A percentile compares a stretch with the other conserved stretches of the same genome.
phyloP scores from a whole-genome alignment of 768 basidiomycete species.

The Mycena latifolia region DNA sequence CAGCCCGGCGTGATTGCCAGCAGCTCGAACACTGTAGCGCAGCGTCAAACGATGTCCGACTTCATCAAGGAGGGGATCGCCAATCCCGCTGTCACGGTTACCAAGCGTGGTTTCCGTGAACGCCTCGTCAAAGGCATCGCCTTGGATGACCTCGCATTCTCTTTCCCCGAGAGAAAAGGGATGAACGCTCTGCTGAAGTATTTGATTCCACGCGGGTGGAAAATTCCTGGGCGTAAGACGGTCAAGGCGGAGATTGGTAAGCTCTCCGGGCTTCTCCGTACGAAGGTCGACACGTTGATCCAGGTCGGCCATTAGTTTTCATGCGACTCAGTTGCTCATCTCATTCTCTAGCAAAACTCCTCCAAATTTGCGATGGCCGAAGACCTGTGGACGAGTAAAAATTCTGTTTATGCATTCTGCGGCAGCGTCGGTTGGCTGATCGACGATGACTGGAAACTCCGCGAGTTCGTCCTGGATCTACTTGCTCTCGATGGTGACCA shows the following conservation, averaged over 20 bases:
- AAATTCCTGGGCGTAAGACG: not conserved
- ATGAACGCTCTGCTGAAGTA: not conserved
- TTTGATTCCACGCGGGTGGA: not conserved
- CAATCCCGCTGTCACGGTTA: conserved; percentile 6
- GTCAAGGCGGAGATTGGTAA: not conserved
- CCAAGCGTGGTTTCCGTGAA: conserved; percentile 4
- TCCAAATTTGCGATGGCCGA: conserved; percentile 30
- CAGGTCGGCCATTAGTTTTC: not conserved
- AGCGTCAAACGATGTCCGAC: not conserved
- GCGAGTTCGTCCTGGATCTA: conserved; percentile 24
- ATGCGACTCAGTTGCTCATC: not conserved
- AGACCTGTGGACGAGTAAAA: conserved; percentile 35
- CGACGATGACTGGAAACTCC: conserved; percentile 24
- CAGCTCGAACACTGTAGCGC: not conserved
- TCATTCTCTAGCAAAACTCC: conserved; percentile 3
- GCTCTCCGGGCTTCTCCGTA: not conserved
- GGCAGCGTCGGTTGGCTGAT: conserved; percentile 24
- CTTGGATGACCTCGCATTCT: conserved; percentile 12
- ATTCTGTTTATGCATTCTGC: conserved; percentile 32
- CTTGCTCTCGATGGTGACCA: conserved; percentile 21
- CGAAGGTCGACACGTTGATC: not conserved
- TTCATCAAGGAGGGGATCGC: conserved; percentile 6
- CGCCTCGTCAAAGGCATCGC: conserved; percentile 5
- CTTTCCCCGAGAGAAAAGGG: not conserved
- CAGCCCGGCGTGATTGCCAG: too few species aligned